Evolutionary conservation across 352 stramenopile species (phyloP).

Genomic region (Globisporangium rhizosaccharum): DNA sequence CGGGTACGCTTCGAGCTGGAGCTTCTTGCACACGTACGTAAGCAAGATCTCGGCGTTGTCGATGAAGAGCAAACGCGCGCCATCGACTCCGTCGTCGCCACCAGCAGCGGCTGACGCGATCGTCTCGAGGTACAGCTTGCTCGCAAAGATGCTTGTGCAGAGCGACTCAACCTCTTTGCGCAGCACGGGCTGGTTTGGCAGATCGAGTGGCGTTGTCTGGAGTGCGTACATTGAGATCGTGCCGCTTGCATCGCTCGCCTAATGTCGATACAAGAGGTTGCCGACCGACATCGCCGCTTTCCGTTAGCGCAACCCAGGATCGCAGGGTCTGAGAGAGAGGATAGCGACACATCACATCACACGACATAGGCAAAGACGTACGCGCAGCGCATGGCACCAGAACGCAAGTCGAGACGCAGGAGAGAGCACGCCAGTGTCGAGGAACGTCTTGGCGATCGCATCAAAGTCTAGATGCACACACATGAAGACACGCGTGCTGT

Average conservation of each 20-base stretch:
- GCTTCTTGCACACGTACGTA: constrained; percentile 59
- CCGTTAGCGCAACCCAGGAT: neutral
- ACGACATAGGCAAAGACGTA: constrained; percentile 3
- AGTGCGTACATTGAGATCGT: constrained; percentile 65
- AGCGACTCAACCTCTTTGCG: constrained; percentile 69
- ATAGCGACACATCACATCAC: neutral
- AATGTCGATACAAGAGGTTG: neutral
- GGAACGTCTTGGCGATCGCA: constrained; percentile 23
- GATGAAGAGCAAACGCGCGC: constrained; percentile 62
- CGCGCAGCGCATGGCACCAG: constrained; percentile 53
- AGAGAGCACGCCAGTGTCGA: constrained; percentile 31
- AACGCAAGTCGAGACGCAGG: constrained; percentile 37
- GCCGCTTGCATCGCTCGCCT: constrained; percentile 24
- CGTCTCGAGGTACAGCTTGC: constrained; percentile 37
- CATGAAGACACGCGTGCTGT: neutral
- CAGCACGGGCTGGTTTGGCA: constrained; percentile 43
- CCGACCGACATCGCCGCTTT: neutral
- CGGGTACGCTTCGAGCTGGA: constrained; percentile 43
- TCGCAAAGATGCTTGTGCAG: constrained; percentile 59
- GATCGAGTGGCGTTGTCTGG: constrained; percentile 53
- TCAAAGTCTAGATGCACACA: constrained; percentile 25
- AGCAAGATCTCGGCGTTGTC: constrained; percentile 70
- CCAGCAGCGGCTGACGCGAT: constrained; percentile 15
- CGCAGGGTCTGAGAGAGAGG: no score
- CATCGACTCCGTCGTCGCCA: constrained; percentile 37